Evolutionary conservation across 176 grass and related monocot species (phyloP), one percentile per base, ranked within the genome.

Genomic region (Hyparrhenia diplandra): DNA sequence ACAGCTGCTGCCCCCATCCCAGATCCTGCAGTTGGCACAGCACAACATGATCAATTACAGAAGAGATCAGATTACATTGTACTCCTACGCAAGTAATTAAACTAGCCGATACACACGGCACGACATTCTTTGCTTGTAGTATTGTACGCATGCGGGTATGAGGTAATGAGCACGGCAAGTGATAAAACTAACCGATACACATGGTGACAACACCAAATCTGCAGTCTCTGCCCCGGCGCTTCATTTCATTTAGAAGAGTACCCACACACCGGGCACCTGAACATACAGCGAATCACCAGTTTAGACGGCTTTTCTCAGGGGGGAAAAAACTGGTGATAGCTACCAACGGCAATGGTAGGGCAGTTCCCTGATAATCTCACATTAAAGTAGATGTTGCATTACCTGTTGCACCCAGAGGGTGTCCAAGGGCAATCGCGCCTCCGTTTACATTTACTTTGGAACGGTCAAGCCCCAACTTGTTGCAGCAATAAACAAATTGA

Each of bases 1-100:
- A 99, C 92, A 40, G 96, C 96, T 25, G 90, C 96, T 12, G 96
- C 96, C 10, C 96, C 96, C 96, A 99, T 99, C 18, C 96, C 96
- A 2, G 90, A 90, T 45, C 90, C 96, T 99, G 82, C 67, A 74
- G 32, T 62, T 5, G 2, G 39, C 8, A 52, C 12, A 21, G 12
- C 0, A 20, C 8, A 40, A 3, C 27, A 54, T 36, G 51, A 20
- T 77, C 32, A 84, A 28, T 14, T 60, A 78, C n/a, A 36, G 14
- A 5, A 67, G 43, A 30, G 43, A 37, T 60, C n/a, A n/a, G n/a
- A n/a, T n/a, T n/a, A n/a, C n/a, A n/a, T n/a, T n/a, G n/a, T n/a
- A n/a, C n/a, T n/a, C n/a, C n/a, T n/a, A n/a, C n/a, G n/a, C n/a
- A n/a, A n/a, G n/a, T n/a, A n/a, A n/a, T n/a, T n/a, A n/a, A n/a